phyloP scores from a whole-genome alignment of 78 protist genomes.

The Anaeramoeba ignava region DNA sequence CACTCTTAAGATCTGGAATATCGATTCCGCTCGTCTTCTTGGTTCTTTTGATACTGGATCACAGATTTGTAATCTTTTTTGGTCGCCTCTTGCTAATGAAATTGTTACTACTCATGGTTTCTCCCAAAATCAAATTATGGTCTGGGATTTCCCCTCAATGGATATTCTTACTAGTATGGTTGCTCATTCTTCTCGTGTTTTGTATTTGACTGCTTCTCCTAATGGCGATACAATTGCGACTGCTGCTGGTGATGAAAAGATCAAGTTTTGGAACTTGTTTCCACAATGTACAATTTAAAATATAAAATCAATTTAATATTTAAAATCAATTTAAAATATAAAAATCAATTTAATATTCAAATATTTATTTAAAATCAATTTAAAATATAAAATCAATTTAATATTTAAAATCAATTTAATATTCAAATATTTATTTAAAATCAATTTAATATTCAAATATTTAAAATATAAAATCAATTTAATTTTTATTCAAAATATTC shows the following conservation, averaged over 20 bases:
- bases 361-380: no score
- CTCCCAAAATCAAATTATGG: background rate
- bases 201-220: background rate
- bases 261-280: background rate
- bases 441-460: no score
- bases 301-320: no score
- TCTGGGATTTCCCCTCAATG: background rate
- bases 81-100: background rate
- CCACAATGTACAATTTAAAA: no score
- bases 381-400: no score
- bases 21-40: background rate
- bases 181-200: background rate
- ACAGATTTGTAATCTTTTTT: conserved; percentile 36
- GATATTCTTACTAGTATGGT: background rate
- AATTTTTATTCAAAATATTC: no score
- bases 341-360: no score
- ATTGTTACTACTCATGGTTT: background rate
- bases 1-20: conserved; percentile 23
- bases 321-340: no score
- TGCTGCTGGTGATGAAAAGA: background rate
- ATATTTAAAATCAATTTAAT: no score
- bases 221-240: background rate
- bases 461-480: no score
- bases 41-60: conserved; percentile 17
- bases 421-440: no score